Base-by-base conservation (phyloP, 306 rosid genomes). In the Datisca glomerata region DNA sequence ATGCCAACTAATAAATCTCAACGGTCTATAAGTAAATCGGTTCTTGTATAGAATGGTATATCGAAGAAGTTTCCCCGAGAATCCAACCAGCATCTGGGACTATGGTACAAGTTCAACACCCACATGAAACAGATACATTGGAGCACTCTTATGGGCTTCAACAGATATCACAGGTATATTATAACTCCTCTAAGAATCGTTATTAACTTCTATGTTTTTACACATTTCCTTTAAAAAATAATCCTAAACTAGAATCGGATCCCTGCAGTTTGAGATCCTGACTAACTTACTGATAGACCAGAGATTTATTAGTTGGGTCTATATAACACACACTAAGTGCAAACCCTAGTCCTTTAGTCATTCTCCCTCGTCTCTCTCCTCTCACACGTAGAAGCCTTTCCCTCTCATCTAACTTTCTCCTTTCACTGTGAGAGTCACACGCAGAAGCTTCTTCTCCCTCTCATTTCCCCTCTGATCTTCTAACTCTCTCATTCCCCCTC, bases 211-310 rank as follows among this genome's bases (percentile, higher is more conserved):
- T 7, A 12, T 52, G 21, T 45, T 25, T 43, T 17, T 65, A 6
- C 37, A 32, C 11, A 56, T 51, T 36, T 55, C 23, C 4, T 19
- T 39, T 50, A n/a, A n/a, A 29, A 27, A 47, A 53, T 15, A 66
- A 33, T 59, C 43, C 17, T 50, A 53, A 54, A 28, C 32, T 45
- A 41, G 51, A 41, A 28, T 56, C 59, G 61, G 47, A 36, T 61
- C n/a, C 45, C 40, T 77, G 86, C 91, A 84, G 98, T 89, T 80
- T 72, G 95, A 84, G 79, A 80, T 89, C 40, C 64, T 89, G 86
- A 63, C 60, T 52, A 74, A 73, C 65, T 65, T 89, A 66, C 79
- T 70, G 63, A 78, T 63, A 40, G 69, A 80, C 37, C 75, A 70
- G 53, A 76, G 81, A 49, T n/a, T n/a, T n/a, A n/a, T n/a, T n/a